Evolutionary conservation across 2,329 filamentous ascomycete genomes (phyloP).

Genomic region (Neopestalotiopsis rosae): DNA sequence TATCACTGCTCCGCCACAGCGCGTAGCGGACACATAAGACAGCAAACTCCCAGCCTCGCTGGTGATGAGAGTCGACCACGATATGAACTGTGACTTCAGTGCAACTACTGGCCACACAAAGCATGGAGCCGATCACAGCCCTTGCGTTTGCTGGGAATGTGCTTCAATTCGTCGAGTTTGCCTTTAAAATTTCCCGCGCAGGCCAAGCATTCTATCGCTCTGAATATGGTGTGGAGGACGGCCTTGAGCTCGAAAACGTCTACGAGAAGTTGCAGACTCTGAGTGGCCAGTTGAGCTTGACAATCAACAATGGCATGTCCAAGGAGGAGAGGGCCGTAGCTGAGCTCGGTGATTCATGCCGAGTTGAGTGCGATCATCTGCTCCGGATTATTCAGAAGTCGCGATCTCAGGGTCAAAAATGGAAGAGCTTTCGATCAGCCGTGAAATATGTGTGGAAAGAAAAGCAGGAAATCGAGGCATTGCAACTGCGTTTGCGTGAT

Average conservation of each 20-base stretch:
- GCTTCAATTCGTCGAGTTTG: background rate
- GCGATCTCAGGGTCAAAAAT: background rate
- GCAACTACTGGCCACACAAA: background rate
- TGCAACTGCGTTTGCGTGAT: background rate
- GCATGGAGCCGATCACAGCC: slow-evolving; percentile 5
- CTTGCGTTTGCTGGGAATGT: background rate
- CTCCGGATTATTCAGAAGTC: background rate
- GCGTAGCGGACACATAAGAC: too few relatives aligned
- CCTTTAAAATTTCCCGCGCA: background rate
- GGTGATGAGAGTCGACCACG: background rate
- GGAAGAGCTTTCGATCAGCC: background rate
- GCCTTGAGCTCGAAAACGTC: background rate
- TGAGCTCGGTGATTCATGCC: background rate
- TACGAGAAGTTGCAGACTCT: background rate
- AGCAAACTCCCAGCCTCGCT: background rate
- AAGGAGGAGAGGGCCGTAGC: background rate
- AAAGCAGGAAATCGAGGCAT: background rate
- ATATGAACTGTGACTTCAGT: background rate
- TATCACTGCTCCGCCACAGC: too few relatives aligned
- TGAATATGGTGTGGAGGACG: background rate
- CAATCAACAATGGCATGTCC: background rate
- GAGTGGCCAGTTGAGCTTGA: background rate
- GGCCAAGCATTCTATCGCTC: background rate
- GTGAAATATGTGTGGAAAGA: background rate
- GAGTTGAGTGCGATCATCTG: background rate